Base-by-base conservation (phyloP, 148 eudicot species). In the Euryodendron excelsum region DNA sequence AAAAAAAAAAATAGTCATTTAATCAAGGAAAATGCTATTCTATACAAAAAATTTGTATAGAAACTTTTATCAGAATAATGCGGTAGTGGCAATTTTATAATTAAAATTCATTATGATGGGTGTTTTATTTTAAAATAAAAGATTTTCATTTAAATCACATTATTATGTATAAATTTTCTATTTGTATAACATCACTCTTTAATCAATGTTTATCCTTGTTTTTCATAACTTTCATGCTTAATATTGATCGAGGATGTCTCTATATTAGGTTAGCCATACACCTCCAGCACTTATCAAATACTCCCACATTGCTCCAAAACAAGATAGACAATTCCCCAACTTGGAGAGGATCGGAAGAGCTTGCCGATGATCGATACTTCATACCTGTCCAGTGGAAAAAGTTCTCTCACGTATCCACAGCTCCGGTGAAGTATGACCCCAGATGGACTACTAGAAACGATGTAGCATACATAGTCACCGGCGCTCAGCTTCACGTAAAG, bases 331-430 rank as follows among this genome's bases (percentile, higher is more conserved):
- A 80, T 4, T 4, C 81, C 0, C 71, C 30, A n/a, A 44, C 65
- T 1, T 92, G 98, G 98, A 85, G 88, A 44, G 90, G 95, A 27
- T 88, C 98, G 0, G 91, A 92, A 36, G 91, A 90, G 53, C 36
- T 82, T 27, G 47, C 80, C 21, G 91, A 89, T 55, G 70, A 73
- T 5, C 84, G 88, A 58, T 91, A 84, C 72, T 73, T 85, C 2
- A 95, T 89, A 58, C 82, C 93, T 11, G 76, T 94, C 14, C 94
- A 94, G 36, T 87, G 90, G 86, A 92, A 88, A 72, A 91, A 83
- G 28, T 88, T 83, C 64, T 92, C 94, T 20, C 93, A 89, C 66
- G 64, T 94, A 30, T 90, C 91, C 89, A 87, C 93, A 13, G 79
- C 87, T 23, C 86, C 93, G 0, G 91, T 92, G 0, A 94, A 90